phyloP scores from a whole-genome alignment of 352 stramenopile genomes.

The Heterotrichella gracilis region DNA sequence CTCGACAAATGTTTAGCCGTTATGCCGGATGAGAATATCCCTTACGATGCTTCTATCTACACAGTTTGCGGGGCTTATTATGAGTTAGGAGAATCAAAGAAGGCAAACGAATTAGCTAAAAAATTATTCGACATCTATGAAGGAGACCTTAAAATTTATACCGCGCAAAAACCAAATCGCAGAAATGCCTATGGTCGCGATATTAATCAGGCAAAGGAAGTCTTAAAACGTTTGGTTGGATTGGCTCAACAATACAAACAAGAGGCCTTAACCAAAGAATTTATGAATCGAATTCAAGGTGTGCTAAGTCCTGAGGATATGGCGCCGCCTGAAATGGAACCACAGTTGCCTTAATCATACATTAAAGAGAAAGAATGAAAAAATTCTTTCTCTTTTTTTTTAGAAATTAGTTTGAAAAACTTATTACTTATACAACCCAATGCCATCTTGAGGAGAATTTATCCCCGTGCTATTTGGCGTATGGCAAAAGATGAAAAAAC shows the following conservation, averaged over 20 bases:
- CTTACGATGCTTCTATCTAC: neutral
- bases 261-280: neutral
- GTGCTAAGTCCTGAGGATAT: neutral
- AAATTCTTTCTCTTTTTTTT: no score
- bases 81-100: neutral
- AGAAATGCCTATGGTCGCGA: neutral
- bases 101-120: neutral
- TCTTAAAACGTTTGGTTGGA: neutral
- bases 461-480: neutral
- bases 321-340: no score
- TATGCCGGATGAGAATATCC: neutral
- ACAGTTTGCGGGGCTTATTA: neutral
- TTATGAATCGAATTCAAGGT: neutral
- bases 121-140: neutral
- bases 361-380: no score
- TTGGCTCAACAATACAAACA: neutral
- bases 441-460: neutral
- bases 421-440: neutral
- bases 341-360: neutral
- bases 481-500: neutral
- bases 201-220: neutral
- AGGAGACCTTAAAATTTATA: slow-evolving; percentile 1
- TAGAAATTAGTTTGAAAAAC: neutral
- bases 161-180: neutral
- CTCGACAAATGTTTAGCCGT: slow-evolving; percentile 3